Percentiles rank a stretch among this genome's conserved stretches.
Evolutionary conservation across 768 basidiomycete genomes (phyloP).

Genomic region (Termitomyces sp.): DNA sequence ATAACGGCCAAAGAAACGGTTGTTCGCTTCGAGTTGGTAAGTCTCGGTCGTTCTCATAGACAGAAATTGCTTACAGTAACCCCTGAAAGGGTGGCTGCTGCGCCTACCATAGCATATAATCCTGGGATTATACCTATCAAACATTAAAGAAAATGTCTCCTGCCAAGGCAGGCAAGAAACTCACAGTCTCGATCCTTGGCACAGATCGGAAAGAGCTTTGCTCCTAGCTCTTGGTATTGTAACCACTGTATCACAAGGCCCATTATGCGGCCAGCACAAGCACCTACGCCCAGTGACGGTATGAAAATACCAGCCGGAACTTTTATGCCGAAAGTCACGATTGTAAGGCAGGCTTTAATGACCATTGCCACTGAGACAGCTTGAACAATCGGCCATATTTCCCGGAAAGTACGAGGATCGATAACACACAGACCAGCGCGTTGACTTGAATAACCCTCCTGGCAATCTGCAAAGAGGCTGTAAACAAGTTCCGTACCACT

Average conservation of each 20-base stretch:
- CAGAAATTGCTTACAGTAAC: slow-evolving; percentile 62
- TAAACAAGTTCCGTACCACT: slow-evolving; percentile 94
- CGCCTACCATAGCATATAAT: slow-evolving; percentile 93
- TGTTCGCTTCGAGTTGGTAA: slow-evolving; percentile 48
- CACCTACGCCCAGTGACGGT: slow-evolving; percentile 91
- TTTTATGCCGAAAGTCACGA: slow-evolving; percentile 92
- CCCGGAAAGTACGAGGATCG: slow-evolving; percentile 47
- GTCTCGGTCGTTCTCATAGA: slow-evolving; percentile 3
- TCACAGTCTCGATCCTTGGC: slow-evolving; percentile 59
- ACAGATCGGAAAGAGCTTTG: slow-evolving; percentile 62
- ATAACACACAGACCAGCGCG: slow-evolving; percentile 69
- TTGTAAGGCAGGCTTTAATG: slow-evolving; percentile 74
- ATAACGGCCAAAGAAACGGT: slow-evolving; percentile 95
- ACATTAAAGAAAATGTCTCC: background rate
- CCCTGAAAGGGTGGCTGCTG: slow-evolving; percentile 91
- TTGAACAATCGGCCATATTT: slow-evolving; percentile 58
- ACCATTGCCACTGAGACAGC: slow-evolving; percentile 74
- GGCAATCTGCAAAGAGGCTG: slow-evolving; percentile 87
- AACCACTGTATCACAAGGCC: slow-evolving; percentile 79
- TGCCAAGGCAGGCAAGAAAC: slow-evolving; percentile 9
- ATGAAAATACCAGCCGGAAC: slow-evolving; percentile 95
- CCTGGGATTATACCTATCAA: slow-evolving; percentile 69
- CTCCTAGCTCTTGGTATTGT: slow-evolving; percentile 57
- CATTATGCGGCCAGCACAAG: slow-evolving; percentile 84
- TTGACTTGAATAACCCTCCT: slow-evolving; percentile 44